Base-by-base conservation (phyloP, 2,329 filamentous ascomycete genomes). In the Xylaria sp. region DNA sequence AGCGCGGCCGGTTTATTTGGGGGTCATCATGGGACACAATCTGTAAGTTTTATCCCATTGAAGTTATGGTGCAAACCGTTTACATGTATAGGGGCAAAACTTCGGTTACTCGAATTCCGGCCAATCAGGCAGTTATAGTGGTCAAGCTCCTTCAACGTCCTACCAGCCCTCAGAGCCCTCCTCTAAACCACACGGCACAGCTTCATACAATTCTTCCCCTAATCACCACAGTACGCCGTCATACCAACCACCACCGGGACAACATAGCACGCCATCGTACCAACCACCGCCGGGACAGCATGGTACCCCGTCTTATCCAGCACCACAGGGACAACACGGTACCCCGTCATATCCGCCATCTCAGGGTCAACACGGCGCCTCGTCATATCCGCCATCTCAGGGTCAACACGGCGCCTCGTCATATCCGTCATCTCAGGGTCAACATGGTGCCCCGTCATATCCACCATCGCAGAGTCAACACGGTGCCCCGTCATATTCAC, bases 101-200 rank as follows among this genome's bases (percentile, higher is more conserved):
- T 90, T 83, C 69, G 87, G 85, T 37, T 88, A 88, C 71, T 84
- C 83, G 19, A 82, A 82, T 67, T 72, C 78, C 2, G 80, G 79
- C 49, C 76, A 80, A 49, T 71, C 79, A 62, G 80, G 82, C 50
- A 78, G 79, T 44, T 90, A 89, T 71, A 80, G 76, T 61, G 87
- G 85, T 58, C 78, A 82, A 59, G 83, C 86, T 46, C 87, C 87
- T 10, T 82, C 84, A n/a, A 73, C 80, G 11, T 80, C 83, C 5
- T 87, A 87, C 70, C 81, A 86, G 66, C 74, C 78, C 34, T 66
- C 71, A 54, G 66, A 55, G 56, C 68, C 71, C 11, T 58, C 66
- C n/a, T 62, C 68, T 39, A 64, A 65, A 54, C 64, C 67, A 58
- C 68, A 69, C 39, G 54, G 70, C 34, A 69, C 71, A 23, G 59